These are phyloP conservation scores for Annona squamosa DNA, from an alignment of 164 flowering plant species.

Conservation along the genomic window DNA sequence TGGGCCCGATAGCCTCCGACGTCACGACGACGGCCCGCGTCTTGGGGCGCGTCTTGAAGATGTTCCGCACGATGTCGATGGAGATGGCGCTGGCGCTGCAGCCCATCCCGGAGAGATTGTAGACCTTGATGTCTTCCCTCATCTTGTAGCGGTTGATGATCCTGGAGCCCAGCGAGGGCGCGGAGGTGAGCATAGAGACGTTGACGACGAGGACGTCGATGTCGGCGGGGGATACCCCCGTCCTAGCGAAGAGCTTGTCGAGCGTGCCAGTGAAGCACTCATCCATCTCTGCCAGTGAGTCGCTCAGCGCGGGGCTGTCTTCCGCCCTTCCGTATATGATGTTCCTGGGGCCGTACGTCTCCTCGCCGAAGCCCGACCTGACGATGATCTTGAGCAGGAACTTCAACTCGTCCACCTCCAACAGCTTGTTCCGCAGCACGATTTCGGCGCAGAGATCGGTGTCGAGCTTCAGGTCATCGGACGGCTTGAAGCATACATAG, in stretches of 20 bases:
- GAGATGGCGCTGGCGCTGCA: constrained; percentile 16
- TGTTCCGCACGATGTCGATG: constrained; percentile 6
- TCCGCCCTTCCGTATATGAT: neutral
- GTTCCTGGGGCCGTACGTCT: constrained; percentile 19
- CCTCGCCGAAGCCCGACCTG: constrained; percentile 12
- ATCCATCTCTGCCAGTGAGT: constrained; percentile 43
- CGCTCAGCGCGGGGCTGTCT: constrained; percentile 1
- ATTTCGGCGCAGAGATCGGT: constrained; percentile 20
- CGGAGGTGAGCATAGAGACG: constrained; percentile 45
- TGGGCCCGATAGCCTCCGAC: constrained; percentile 8
- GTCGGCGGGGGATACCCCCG: constrained; percentile 40
- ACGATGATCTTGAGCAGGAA: constrained; percentile 19
- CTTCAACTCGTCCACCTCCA: constrained; percentile 15
- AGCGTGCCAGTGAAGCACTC: constrained; percentile 43
- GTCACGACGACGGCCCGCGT: constrained; percentile 7
- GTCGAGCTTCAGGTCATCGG: constrained; percentile 21
- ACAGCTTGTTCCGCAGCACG: constrained; percentile 17
- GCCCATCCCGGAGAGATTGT: constrained; percentile 11
- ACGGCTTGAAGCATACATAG: constrained; percentile 21
- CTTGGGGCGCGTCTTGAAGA: constrained; percentile 4
- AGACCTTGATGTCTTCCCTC: constrained; percentile 14
- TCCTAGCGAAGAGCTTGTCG: constrained; percentile 39
- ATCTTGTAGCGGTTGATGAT: constrained; percentile 52
- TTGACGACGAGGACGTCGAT: constrained; percentile 64
- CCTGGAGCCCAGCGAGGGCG: constrained; percentile 47